Evolutionary conservation across 2,329 filamentous ascomycete species (phyloP).

Genomic region (Penicillium glabrum): DNA sequence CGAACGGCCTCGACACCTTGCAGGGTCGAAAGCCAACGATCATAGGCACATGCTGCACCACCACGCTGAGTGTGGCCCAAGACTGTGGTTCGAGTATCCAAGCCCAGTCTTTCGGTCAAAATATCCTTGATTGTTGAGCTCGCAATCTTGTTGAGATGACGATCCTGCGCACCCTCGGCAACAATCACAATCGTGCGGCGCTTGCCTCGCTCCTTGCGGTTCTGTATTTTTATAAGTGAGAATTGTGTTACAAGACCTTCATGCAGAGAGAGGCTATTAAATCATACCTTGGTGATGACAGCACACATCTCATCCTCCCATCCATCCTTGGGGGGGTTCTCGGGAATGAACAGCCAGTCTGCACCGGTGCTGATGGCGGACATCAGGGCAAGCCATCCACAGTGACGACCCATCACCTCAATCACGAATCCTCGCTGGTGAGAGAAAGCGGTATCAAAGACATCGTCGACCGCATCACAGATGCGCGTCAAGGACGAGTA

Average conservation of each 20-base stretch:
- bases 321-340: conserved; percentile 81
- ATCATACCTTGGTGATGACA: conserved; percentile 67
- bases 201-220: conserved; percentile 79
- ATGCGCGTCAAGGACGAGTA: conserved; percentile 92
- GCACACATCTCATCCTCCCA: conserved; percentile 88
- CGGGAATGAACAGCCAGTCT: conserved; percentile 95
- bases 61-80: conserved; percentile 97
- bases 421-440: conserved; percentile 97
- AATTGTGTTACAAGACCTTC: not conserved
- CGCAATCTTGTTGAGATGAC: conserved; percentile 78
- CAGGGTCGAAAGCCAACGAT: conserved; percentile 87
- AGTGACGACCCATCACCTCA: conserved; percentile 98
- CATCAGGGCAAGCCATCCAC: conserved; percentile 96
- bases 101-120: conserved; percentile 73
- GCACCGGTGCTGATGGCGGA: conserved; percentile 91
- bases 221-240: conserved; percentile 50
- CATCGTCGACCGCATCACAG: conserved; percentile 93
- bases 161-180: conserved; percentile 89
- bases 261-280: not conserved
- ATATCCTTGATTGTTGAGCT: conserved; percentile 81
- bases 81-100: conserved; percentile 93
- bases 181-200: conserved; percentile 98
- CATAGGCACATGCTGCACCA: conserved; percentile 87
- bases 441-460: conserved; percentile 87
- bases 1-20: conserved; percentile 94